Evolutionary conservation across 345 rosid genomes (phyloP).

Genomic region (Hibiscus tridactylites): DNA sequence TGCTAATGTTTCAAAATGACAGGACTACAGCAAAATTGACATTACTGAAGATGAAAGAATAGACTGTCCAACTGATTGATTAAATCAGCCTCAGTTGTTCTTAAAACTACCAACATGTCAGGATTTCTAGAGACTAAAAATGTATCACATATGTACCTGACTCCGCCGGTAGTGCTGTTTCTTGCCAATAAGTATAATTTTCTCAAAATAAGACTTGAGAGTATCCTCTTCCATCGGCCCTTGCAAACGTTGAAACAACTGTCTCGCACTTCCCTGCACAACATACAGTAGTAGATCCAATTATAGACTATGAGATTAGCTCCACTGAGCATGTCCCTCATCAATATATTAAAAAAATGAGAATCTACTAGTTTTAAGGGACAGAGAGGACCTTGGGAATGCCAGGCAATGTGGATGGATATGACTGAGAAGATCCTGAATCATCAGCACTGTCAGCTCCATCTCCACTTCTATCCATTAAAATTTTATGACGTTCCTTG

Average conservation of each 20-base stretch:
- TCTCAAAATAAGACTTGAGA: conserved; percentile 92
- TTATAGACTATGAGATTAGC: conserved; percentile 11
- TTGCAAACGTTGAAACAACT: conserved; percentile 90
- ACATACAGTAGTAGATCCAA: conserved; percentile 20
- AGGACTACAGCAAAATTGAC: neutral
- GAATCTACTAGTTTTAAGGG: conserved; percentile 8
- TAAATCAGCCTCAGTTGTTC: neutral
- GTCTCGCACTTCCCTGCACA: conserved; percentile 95
- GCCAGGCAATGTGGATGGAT: conserved; percentile 99
- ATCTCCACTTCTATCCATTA: conserved; percentile 89
- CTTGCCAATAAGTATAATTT: conserved; percentile 71
- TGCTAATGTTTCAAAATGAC: neutral
- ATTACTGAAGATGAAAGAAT: neutral
- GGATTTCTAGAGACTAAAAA: neutral
- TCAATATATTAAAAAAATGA: conserved; percentile 8
- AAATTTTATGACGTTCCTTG: conserved; percentile 91
- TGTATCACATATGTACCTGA: conserved; percentile 48
- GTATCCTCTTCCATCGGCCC: conserved; percentile 97
- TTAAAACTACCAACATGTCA: conserved; percentile 5
- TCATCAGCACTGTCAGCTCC: conserved; percentile 99
- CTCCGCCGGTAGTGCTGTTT: conserved; percentile 48
- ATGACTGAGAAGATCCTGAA: conserved; percentile 93
- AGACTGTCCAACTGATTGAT: neutral
- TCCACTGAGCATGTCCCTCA: neutral
- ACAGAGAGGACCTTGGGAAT: conserved; percentile 67